phyloP scores from a whole-genome alignment of 805 yeast genomes.

The Saccharomycopsis vini region DNA sequence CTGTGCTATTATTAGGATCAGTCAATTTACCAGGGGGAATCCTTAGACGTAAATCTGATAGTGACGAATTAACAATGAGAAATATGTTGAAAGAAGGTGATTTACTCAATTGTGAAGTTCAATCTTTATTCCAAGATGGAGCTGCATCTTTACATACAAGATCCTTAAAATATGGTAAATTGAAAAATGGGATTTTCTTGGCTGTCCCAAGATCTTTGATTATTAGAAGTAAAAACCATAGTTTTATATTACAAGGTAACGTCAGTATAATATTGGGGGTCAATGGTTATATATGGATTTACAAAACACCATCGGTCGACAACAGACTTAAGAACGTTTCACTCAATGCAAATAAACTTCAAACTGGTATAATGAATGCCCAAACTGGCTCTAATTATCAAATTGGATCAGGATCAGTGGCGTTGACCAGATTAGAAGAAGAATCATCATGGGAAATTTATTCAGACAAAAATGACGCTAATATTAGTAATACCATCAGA shows the following conservation, averaged over 20 bases:
- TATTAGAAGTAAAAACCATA: slow-evolving; percentile 78
- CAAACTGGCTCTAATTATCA: slow-evolving; percentile 29
- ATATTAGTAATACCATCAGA: slow-evolving; percentile 52
- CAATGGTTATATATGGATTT: slow-evolving; percentile 90
- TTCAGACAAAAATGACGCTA: slow-evolving; percentile 72
- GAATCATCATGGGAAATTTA: slow-evolving; percentile 94
- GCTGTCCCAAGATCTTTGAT: slow-evolving; percentile 77
- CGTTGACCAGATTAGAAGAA: slow-evolving; percentile 81
- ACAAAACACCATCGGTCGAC: slow-evolving; percentile 44
- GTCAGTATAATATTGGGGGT: slow-evolving; percentile 87
- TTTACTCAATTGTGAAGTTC: slow-evolving; percentile 90
- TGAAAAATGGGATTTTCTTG: slow-evolving; percentile 81
- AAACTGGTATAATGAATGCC: slow-evolving; percentile 26
- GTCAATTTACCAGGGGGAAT: slow-evolving; percentile 97
- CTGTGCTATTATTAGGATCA: slow-evolving; percentile 85
- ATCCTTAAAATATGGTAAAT: slow-evolving; percentile 88
- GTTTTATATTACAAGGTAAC: slow-evolving; percentile 87
- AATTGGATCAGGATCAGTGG: slow-evolving; percentile 51
- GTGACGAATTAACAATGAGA: slow-evolving; percentile 95
- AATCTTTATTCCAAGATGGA: slow-evolving; percentile 80
- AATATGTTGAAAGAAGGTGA: slow-evolving; percentile 92
- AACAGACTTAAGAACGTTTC: slow-evolving; percentile 19
- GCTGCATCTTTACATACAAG: slow-evolving; percentile 91
- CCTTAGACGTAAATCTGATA: slow-evolving; percentile 84
- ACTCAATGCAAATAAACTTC: slow-evolving; percentile 26